A percentile compares a stretch with the other conserved stretches of the same genome.
phyloP scores from a whole-genome alignment of 345 rosid genomes.

The Salix koriyanagi region DNA sequence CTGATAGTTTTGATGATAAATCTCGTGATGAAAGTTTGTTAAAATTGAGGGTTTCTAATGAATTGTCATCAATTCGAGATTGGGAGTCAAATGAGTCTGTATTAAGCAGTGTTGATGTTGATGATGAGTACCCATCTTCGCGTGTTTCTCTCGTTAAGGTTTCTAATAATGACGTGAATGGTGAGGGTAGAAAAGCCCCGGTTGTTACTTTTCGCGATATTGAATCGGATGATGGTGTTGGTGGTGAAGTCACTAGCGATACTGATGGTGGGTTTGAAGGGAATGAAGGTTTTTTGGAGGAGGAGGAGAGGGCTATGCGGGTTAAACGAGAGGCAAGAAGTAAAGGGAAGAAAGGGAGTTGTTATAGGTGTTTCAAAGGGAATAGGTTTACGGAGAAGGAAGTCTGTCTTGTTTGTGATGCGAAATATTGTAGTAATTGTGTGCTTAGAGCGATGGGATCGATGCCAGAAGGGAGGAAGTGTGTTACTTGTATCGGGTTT shows the following conservation, averaged over 20 bases:
- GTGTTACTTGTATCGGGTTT: constrained; percentile 81
- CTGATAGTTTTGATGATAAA: constrained; percentile 55
- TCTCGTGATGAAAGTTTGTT: constrained; percentile 47
- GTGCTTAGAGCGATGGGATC: constrained; percentile 99
- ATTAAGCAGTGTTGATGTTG: constrained; percentile 36
- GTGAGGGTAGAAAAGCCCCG: constrained; percentile 48
- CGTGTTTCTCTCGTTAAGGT: constrained; percentile 55
- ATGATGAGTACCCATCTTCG: constrained; percentile 77
- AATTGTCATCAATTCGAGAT: constrained; percentile 40
- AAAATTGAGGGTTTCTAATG: constrained; percentile 42
- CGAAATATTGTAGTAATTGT: constrained; percentile 82
- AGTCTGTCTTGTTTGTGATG: constrained; percentile 92
- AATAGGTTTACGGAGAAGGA: constrained; percentile 89
- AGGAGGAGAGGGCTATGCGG: constrained; percentile 31
- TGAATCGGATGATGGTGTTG: constrained; percentile 55
- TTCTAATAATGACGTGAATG: constrained; percentile 30
- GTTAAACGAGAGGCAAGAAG: constrained; percentile 52
- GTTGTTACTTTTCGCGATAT: constrained; percentile 69
- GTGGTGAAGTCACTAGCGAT: constrained; percentile 9
- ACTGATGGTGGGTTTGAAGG: constrained; percentile 10
- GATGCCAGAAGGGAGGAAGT: constrained; percentile 99
- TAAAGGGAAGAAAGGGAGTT: constrained; percentile 81
- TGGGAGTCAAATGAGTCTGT: constrained; percentile 86
- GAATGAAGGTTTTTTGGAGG: constrained; percentile 40
- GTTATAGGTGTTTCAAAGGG: constrained; percentile 88